A percentile compares a stretch with the other conserved stretches of the same genome.
These are phyloP conservation scores for Diaporthe vaccinii DNA, from an alignment of 2,329 filamentous ascomycete species.

Conservation along the genomic window DNA sequence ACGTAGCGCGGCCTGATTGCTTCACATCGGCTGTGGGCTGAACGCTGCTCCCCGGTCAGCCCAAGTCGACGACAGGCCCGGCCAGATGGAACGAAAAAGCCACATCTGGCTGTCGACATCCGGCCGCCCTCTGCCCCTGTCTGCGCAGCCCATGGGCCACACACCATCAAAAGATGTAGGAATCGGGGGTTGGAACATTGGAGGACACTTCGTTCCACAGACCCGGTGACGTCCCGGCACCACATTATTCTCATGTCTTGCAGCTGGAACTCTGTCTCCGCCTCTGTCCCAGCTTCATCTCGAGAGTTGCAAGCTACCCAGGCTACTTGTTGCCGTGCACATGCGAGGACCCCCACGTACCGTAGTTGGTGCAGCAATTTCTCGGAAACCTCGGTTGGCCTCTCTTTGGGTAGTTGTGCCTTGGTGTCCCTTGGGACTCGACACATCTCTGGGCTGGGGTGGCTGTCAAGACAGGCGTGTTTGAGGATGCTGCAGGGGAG, in stretches of 20 bases:
- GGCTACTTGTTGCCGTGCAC: not conserved
- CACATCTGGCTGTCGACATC: conserved; percentile 23
- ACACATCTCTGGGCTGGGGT: not conserved
- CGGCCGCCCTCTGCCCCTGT: conserved; percentile 1
- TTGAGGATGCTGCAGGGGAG: conserved; percentile 46
- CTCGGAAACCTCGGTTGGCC: conserved; percentile 20
- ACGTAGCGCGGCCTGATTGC: conserved; percentile 11
- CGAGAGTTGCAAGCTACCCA: not conserved
- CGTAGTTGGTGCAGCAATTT: not conserved
- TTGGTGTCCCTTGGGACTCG: conserved; percentile 4
- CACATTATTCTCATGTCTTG: not conserved
- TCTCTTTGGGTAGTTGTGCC: not conserved
- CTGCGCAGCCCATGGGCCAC: not conserved
- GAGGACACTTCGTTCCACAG: not conserved
- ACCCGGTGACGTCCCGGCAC: not conserved
- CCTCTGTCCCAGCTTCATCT: not conserved
- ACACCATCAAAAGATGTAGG: not conserved
- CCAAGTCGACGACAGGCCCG: conserved; percentile 8
- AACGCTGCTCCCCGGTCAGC: not conserved
- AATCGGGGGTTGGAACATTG: not conserved
- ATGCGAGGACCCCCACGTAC: conserved; percentile 1
- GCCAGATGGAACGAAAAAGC: conserved; percentile 22
- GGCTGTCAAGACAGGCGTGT: conserved; percentile 39
- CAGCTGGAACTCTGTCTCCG: not conserved
- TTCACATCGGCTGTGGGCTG: not conserved